These are phyloP conservation scores for Gossypium schwendimanii DNA, from an alignment of 441 rosid species.

Conservation along the genomic window DNA sequence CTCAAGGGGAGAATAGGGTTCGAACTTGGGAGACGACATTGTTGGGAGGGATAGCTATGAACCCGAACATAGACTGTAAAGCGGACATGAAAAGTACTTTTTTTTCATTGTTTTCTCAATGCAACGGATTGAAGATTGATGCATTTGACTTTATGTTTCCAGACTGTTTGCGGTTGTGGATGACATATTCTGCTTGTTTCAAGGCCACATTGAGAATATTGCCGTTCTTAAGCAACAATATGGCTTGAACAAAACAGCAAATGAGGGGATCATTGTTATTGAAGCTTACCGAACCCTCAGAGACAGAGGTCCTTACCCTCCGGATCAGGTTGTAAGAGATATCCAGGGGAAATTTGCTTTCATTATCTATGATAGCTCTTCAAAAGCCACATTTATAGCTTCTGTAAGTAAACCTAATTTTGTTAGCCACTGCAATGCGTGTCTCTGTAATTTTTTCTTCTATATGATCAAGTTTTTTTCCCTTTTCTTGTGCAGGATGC, in stretches of 20 bases:
- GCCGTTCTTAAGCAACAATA: constrained; percentile 84
- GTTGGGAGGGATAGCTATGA: no score
- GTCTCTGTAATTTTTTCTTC: not conserved
- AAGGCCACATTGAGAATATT: constrained; percentile 87
- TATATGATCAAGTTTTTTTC: not conserved
- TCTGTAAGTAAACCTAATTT: constrained; percentile 40
- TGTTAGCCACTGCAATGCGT: not conserved
- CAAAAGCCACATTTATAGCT: constrained; percentile 59
- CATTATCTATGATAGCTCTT: constrained; percentile 58
- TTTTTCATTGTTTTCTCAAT: not conserved
- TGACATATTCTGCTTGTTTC: constrained; percentile 90
- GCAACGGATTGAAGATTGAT: not conserved
- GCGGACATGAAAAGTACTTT: not conserved
- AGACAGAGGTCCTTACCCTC: constrained; percentile 93
- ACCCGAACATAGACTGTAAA: no score
- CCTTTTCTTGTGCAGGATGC: constrained; percentile 47
- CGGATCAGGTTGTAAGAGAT: constrained; percentile 88
- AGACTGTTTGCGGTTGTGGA: constrained; percentile 89
- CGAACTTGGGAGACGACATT: no score
- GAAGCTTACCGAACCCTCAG: constrained; percentile 93
- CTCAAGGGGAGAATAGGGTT: no score
- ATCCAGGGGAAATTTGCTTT: constrained; percentile 75
- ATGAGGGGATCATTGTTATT: constrained; percentile 76
- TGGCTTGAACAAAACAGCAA: constrained; percentile 77
- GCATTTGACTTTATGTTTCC: not conserved